These are phyloP conservation scores for Metschnikowia baotianmanensis DNA, from an alignment of 805 yeast genomes.

Conservation along the genomic window DNA sequence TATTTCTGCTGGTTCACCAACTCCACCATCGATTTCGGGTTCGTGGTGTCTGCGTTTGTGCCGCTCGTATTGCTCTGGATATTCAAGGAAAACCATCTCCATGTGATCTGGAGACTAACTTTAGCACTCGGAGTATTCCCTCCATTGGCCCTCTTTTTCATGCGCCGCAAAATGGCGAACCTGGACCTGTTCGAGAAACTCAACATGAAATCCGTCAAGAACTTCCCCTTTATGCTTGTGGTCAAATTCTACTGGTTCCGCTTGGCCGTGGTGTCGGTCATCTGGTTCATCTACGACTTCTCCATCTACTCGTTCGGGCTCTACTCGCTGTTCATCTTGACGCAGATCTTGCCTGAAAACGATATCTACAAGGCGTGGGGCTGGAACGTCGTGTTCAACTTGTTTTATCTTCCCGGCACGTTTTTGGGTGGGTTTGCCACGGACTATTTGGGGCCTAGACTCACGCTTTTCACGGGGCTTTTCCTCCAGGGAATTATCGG, in stretches of 20 bases:
- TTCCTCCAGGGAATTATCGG: conserved; percentile 75
- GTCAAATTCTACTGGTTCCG: conserved; percentile 85
- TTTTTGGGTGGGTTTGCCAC: conserved; percentile 79
- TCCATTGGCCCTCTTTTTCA: conserved; percentile 71
- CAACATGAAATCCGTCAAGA: conserved; percentile 56
- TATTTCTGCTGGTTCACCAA: conserved; percentile 89
- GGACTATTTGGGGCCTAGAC: conserved; percentile 91
- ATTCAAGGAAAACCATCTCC: conserved; percentile 64
- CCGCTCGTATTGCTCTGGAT: conserved; percentile 87
- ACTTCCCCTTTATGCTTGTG: conserved; percentile 65
- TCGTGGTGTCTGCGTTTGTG: conserved; percentile 78
- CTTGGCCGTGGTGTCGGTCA: conserved; percentile 61
- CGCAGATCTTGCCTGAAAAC: conserved; percentile 53
- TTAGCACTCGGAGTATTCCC: conserved; percentile 89
- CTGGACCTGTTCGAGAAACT: conserved; percentile 68
- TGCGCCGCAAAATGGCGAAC: conserved; percentile 76
- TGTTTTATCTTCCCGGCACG: conserved; percentile 89
- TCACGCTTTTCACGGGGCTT: conserved; percentile 70
- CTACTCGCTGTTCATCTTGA: conserved; percentile 71
- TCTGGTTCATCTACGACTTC: conserved; percentile 93
- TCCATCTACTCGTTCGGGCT: conserved; percentile 84
- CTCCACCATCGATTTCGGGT: conserved; percentile 83
- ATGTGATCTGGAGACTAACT: conserved; percentile 88
- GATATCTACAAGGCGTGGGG: conserved; percentile 77
- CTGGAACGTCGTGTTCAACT: conserved; percentile 86